These are phyloP conservation scores for Candida oleophila DNA, from an alignment of 805 yeast genomes.

Conservation along the genomic window DNA sequence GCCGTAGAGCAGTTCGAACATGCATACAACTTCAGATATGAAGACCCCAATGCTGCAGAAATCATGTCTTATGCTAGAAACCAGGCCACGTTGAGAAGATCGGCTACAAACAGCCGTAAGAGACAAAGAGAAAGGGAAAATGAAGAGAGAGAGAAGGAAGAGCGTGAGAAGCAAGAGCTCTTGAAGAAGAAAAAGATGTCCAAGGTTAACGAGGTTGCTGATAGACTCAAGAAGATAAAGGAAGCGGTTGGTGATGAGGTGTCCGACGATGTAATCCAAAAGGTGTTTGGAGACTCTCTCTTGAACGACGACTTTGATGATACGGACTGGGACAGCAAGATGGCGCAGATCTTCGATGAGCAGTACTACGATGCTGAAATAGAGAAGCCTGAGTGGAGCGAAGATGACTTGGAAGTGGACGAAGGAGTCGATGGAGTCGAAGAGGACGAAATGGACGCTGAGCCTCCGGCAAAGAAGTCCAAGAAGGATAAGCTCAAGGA, in stretches of 20 bases:
- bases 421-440: conserved; percentile 20
- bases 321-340: conserved; percentile 85
- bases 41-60: conserved; percentile 87
- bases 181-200: conserved; percentile 69
- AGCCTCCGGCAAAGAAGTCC: conserved; percentile 16
- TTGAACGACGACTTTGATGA: conserved; percentile 87
- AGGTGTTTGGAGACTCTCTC: conserved; percentile 71
- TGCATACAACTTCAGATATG: conserved; percentile 93
- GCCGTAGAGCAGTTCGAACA: conserved; percentile 89
- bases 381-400: conserved; percentile 41
- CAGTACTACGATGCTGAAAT: conserved; percentile 63
- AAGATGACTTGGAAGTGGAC: conserved; percentile 32
- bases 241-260: conserved; percentile 68
- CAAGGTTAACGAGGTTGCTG: conserved; percentile 76
- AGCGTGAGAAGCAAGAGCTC: conserved; percentile 55
- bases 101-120: conserved; percentile 71
- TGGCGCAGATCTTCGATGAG: conserved; percentile 84
- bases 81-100: conserved; percentile 88
- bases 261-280: conserved; percentile 56
- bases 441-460: conserved; percentile 13
- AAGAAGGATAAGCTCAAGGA: conserved; percentile 54
- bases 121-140: conserved; percentile 73
- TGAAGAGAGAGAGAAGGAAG: conserved; percentile 51
- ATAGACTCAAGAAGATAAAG: conserved; percentile 62
- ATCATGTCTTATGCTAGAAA: conserved; percentile 92